Evolutionary conservation across 2,329 filamentous ascomycete genomes (phyloP).

Genomic region (Alternaria postmessia): DNA sequence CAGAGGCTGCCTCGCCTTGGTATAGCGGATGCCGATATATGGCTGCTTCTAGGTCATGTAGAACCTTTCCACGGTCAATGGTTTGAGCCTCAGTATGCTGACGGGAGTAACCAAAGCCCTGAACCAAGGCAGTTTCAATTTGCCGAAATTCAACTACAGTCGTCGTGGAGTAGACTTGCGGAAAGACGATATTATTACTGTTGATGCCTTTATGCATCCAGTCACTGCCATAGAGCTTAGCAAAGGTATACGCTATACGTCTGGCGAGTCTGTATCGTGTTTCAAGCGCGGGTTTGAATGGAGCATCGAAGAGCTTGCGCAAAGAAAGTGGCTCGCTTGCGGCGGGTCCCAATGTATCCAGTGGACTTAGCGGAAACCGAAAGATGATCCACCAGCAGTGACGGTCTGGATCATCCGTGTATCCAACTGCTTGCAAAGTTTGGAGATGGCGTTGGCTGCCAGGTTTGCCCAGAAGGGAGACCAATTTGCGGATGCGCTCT

Average conservation of each 20-base stretch:
- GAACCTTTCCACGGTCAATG: not conserved
- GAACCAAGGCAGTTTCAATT: not conserved
- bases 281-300: too few relatives aligned
- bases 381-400: not conserved
- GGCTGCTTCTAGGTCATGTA: not conserved
- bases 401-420: not conserved
- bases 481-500: not conserved
- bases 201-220: too few relatives aligned
- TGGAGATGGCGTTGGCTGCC: not conserved
- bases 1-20: not conserved
- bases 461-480: not conserved
- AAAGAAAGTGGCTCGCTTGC: not conserved
- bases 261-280: too few relatives aligned
- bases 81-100: not conserved
- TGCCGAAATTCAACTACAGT: too few relatives aligned
- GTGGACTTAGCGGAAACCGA: not conserved
- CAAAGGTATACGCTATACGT: too few relatives aligned
- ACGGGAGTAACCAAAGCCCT: not conserved
- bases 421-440: not conserved
- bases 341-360: not conserved
- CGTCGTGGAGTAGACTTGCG: too few relatives aligned
- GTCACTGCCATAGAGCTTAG: too few relatives aligned
- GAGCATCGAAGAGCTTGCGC: too few relatives aligned
- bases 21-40: not conserved
- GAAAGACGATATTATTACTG: too few relatives aligned